Evolutionary conservation across 208 protist genomes (phyloP).

Genomic region (Trypanosoma boissoni): DNA sequence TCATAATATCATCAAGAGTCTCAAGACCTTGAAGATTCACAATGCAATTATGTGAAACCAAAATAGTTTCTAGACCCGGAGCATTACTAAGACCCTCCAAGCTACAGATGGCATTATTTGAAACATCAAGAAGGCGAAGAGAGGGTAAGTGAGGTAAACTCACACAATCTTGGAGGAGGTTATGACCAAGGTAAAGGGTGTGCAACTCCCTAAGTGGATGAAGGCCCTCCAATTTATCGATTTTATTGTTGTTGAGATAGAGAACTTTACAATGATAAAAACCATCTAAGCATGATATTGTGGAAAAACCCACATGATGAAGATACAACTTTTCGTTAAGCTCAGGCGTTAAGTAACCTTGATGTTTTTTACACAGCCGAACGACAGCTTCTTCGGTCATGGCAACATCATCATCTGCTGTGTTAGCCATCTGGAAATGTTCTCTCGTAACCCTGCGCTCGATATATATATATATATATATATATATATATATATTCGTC

Average conservation of each 20-base stretch:
- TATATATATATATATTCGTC: background rate
- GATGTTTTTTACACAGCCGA: slow-evolving; percentile 58
- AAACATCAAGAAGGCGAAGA: slow-evolving; percentile 81
- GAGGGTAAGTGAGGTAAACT: slow-evolving; percentile 57
- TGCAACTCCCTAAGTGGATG: slow-evolving; percentile 45
- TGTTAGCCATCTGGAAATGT: background rate
- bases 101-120: slow-evolving; percentile 64
- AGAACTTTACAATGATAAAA: slow-evolving; percentile 84
- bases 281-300: slow-evolving; percentile 59
- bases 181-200: slow-evolving; percentile 87
- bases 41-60: slow-evolving; percentile 49
- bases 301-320: slow-evolving; percentile 81
- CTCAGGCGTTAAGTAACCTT: slow-evolving; percentile 83
- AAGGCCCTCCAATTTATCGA: slow-evolving; percentile 78
- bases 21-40: slow-evolving; percentile 24
- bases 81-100: slow-evolving; percentile 37
- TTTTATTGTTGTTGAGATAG: slow-evolving; percentile 91
- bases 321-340: slow-evolving; percentile 94
- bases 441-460: background rate
- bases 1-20: slow-evolving; percentile 18
- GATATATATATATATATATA: slow-evolving; percentile 1
- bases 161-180: slow-evolving; percentile 64
- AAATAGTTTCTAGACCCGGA: slow-evolving; percentile 51
- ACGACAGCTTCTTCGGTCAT: slow-evolving; percentile 65
- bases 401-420: slow-evolving; percentile 2